Evolutionary conservation across 2,329 filamentous ascomycete species (phyloP).

Genomic region (Hymenoscyphus infarciens): DNA sequence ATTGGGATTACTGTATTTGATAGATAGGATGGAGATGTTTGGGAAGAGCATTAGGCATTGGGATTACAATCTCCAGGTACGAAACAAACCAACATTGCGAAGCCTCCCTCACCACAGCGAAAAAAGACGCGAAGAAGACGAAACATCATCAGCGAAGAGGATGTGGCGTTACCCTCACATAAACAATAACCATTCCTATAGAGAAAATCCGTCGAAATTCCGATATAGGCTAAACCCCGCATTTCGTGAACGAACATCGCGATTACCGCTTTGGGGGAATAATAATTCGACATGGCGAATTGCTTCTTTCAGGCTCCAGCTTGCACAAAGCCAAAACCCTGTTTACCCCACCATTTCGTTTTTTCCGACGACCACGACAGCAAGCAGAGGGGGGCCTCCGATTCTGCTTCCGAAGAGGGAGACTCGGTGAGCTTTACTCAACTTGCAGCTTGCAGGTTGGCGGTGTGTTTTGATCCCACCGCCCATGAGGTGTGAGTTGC

Average conservation of each 20-base stretch:
- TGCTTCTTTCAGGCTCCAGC: not conserved
- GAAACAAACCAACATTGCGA: not conserved
- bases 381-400: not conserved
- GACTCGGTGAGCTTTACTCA: not conserved
- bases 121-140: not conserved
- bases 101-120: not conserved
- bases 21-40: not conserved
- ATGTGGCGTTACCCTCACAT: not conserved
- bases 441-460: constrained; percentile 2
- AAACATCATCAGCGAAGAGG: not conserved
- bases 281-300: not conserved
- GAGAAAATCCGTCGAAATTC: not conserved
- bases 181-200: not conserved
- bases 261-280: not conserved
- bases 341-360: constrained; percentile 1
- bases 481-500: constrained; percentile 1
- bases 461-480: constrained; percentile 2
- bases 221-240: not conserved
- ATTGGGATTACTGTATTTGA: not conserved
- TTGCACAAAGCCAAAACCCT: not conserved
- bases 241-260: not conserved
- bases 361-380: not conserved
- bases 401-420: not conserved
- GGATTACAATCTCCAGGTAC: not conserved
- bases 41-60: not conserved